These are phyloP conservation scores for Cyanidium caldarium DNA, from an alignment of 23 red algal genomes.

Conservation along the genomic window DNA sequence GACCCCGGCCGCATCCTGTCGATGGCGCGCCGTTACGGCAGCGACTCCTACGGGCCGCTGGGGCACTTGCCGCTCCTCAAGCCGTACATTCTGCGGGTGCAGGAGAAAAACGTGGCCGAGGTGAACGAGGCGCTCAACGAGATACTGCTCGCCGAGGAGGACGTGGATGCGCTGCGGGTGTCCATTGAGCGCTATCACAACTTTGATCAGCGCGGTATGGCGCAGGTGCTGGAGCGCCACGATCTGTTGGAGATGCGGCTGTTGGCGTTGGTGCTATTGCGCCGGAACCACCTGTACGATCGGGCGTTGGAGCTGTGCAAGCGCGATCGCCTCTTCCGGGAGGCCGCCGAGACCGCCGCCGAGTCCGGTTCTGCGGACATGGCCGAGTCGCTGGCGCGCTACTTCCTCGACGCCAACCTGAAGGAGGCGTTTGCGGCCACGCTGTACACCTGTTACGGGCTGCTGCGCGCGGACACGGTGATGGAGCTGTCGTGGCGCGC, in stretches of 20 bases:
- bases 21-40: slow-evolving; percentile 37
- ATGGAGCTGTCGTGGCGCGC: slow-evolving; percentile 77
- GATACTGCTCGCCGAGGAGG: slow-evolving; percentile 66
- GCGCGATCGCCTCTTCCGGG: slow-evolving; percentile 57
- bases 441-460: slow-evolving; percentile 84
- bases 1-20: slow-evolving; percentile 57
- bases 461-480: slow-evolving; percentile 70
- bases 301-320: slow-evolving; percentile 80
- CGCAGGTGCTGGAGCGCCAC: slow-evolving; percentile 47
- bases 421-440: slow-evolving; percentile 61
- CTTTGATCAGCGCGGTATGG: slow-evolving; percentile 85
- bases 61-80: slow-evolving; percentile 72
- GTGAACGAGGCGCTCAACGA: slow-evolving; percentile 95
- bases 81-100: slow-evolving; percentile 65
- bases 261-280: slow-evolving; percentile 41
- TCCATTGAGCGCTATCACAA: slow-evolving; percentile 63
- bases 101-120: slow-evolving; percentile 67
- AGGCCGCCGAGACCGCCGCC: slow-evolving; percentile 67
- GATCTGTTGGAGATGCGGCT: slow-evolving; percentile 51
- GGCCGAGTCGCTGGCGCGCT: slow-evolving; percentile 60
- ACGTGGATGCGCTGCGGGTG: slow-evolving; percentile 48
- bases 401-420: slow-evolving; percentile 64
- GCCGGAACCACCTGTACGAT: slow-evolving; percentile 75
- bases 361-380: slow-evolving; percentile 54
- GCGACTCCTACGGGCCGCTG: slow-evolving; percentile 35